A percentile compares a stretch with the other conserved stretches of the same genome.
Conservation (phyloP, 306 rosid genomes). For the Carpinus viminea region DNA sequence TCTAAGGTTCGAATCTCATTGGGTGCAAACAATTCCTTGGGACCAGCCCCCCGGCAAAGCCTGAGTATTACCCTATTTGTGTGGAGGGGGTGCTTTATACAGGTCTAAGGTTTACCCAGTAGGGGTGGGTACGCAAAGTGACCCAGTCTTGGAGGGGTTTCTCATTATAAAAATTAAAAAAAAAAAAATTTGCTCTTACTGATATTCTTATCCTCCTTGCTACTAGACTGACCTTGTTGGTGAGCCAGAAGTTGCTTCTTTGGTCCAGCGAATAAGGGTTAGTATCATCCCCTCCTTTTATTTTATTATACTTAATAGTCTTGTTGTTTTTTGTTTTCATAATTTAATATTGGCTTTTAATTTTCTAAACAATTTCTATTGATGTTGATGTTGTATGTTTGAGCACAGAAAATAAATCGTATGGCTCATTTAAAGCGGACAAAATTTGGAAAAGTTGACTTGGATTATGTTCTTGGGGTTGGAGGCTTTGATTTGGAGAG, state of each 20-base stretch:
- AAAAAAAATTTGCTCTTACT: constrained; percentile 20
- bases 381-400: constrained; percentile 4
- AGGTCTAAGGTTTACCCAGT: too few species aligned
- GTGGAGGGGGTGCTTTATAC: too few species aligned
- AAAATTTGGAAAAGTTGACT: constrained; percentile 85
- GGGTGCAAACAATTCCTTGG: too few species aligned
- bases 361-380: background rate
- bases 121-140: too few species aligned
- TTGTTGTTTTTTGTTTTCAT: background rate
- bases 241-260: constrained; percentile 64
- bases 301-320: background rate
- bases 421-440: constrained; percentile 87
- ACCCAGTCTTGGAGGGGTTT: too few species aligned
- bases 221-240: constrained; percentile 90
- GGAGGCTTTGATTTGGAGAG: constrained; percentile 99
- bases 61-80: too few species aligned
- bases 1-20: too few species aligned
- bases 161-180: too few species aligned
- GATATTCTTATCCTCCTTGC: constrained; percentile 25
- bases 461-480: constrained; percentile 96
- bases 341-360: background rate
- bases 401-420: constrained; percentile 63
- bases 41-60: too few species aligned
- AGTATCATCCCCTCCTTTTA: constrained; percentile 30
- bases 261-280: constrained; percentile 87